Evolutionary conservation across 352 stramenopile species (phyloP).

Genomic region (Phytopythium boreale): DNA sequence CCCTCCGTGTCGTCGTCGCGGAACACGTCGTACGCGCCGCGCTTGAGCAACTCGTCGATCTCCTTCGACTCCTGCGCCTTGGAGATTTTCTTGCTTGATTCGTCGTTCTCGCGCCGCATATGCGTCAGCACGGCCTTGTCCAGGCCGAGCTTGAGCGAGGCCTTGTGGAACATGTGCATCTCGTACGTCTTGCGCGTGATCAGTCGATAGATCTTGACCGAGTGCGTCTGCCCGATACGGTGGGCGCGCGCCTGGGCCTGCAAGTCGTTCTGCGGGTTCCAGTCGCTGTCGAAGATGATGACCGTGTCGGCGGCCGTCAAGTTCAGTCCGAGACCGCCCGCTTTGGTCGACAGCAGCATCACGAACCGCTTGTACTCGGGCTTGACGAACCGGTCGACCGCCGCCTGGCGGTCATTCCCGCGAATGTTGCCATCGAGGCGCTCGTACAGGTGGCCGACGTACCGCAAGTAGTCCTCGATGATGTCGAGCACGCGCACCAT

Average conservation of each 20-base stretch:
- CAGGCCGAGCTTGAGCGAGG: slow-evolving; percentile 90
- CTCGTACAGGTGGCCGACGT: slow-evolving; percentile 92
- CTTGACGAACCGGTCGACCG: slow-evolving; percentile 88
- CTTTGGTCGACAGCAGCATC: slow-evolving; percentile 98
- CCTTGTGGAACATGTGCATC: slow-evolving; percentile 94
- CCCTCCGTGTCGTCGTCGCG: slow-evolving; percentile 87
- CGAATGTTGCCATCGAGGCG: slow-evolving; percentile 98
- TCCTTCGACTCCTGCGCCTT: slow-evolving; percentile 88
- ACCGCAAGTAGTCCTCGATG: slow-evolving; percentile 98
- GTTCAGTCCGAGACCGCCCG: slow-evolving; percentile 93
- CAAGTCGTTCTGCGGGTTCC: slow-evolving; percentile 98
- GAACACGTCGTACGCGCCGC: slow-evolving; percentile 91
- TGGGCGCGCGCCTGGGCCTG: slow-evolving; percentile 92
- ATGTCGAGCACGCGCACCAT: slow-evolving; percentile 99
- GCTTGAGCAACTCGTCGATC: slow-evolving; percentile 90
- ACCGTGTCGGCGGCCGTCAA: slow-evolving; percentile 93
- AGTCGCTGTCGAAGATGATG: slow-evolving; percentile 98
- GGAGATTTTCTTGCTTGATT: slow-evolving; percentile 60
- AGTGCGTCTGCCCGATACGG: slow-evolving; percentile 90
- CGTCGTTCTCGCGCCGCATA: slow-evolving; percentile 88
- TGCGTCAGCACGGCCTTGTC: slow-evolving; percentile 91
- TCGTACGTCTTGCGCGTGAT: slow-evolving; percentile 93
- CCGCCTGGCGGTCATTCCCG: slow-evolving; percentile 83
- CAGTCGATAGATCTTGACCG: slow-evolving; percentile 88
- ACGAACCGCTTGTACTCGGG: slow-evolving; percentile 93